Evolutionary conservation across 768 basidiomycete genomes (phyloP), one percentile per base, ranked within the genome.

Genomic region (Suillus lakei): DNA sequence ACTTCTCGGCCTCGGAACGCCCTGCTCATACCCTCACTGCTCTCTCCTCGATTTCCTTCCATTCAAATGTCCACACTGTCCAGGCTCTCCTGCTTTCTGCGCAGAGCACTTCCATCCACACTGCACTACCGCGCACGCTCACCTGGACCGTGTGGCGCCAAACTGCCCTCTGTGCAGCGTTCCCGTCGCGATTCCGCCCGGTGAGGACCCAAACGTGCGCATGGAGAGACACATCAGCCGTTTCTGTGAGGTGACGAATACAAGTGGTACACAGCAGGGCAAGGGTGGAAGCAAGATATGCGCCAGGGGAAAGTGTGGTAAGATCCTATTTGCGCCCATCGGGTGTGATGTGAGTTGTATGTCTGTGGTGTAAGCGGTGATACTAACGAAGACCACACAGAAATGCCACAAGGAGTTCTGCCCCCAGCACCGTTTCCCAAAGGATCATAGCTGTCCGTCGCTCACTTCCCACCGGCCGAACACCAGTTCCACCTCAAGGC

Each of bases 61-160:
- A 0, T 91, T 95, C 83, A 91, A 90, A 77, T 96, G 93, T 75
- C 89, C 91, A 59, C 91, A 93, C 71, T 96, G 93, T 75, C 56
- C 56, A 26, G 56, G 23, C 23, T 72, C 82, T 16, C 75, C 82
- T 18, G 81, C 83, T 0, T 95, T 88, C 79, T 96, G 94, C 70
- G 86, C 87, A 48, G 90, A 93, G 15, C 93, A 96, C 72, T 95
- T 89, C 79, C 85, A 84, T 66, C 89, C 15, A 79, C 84, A 21
- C 83, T 82, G 2, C 93, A 95, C 71, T 79, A 76, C 43, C 93
- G 94, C 72, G 74, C 84, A 3, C 80, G 77, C 68, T 88, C 88
- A 73, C 83, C 86, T 67, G 87, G 56, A 96, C 66, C 85, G 93
- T 10, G 81, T 95, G 7, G 92, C 91, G 18, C 93, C 93, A 16